Conservation (phyloP, 305 asterid species). For the Solanum hybrid region DNA sequence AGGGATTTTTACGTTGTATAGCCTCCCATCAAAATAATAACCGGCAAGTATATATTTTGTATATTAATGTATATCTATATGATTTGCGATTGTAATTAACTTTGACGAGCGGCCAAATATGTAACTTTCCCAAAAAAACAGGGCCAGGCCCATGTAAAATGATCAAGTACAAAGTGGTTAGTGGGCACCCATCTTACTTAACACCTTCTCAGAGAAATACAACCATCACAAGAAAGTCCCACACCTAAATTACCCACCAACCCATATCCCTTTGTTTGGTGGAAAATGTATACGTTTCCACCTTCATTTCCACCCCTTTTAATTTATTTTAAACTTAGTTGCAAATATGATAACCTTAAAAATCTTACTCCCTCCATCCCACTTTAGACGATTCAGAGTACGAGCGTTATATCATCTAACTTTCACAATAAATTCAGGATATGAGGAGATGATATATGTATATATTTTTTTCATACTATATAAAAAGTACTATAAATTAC, state of each 20-base stretch:
- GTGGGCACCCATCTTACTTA: slow-evolving; percentile 28
- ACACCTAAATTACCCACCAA: slow-evolving; percentile 18
- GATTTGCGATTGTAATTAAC: background rate
- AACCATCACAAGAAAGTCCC: slow-evolving; percentile 24
- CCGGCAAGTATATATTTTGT: background rate
- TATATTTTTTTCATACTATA: background rate
- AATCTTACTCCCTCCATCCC: background rate
- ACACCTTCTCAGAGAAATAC: slow-evolving; percentile 4
- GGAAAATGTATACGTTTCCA: slow-evolving; percentile 13
- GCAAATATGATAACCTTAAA: background rate
- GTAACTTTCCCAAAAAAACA: background rate
- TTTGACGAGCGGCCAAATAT: background rate
- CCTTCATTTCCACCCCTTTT: slow-evolving; percentile 16
- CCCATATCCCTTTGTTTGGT: slow-evolving; percentile 12
- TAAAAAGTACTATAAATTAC: background rate
- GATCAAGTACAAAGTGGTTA: slow-evolving; percentile 25
- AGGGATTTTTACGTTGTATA: background rate
- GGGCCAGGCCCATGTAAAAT: background rate
- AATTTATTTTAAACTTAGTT: background rate
- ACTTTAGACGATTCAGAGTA: background rate
- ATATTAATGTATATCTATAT: background rate
- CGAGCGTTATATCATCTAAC: background rate
- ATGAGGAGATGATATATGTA: background rate
- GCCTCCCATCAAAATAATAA: background rate
- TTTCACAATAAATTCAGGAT: background rate